These are phyloP conservation scores for Tricholoma sp. DNA, from an alignment of 768 basidiomycete species.

Conservation along the genomic window DNA sequence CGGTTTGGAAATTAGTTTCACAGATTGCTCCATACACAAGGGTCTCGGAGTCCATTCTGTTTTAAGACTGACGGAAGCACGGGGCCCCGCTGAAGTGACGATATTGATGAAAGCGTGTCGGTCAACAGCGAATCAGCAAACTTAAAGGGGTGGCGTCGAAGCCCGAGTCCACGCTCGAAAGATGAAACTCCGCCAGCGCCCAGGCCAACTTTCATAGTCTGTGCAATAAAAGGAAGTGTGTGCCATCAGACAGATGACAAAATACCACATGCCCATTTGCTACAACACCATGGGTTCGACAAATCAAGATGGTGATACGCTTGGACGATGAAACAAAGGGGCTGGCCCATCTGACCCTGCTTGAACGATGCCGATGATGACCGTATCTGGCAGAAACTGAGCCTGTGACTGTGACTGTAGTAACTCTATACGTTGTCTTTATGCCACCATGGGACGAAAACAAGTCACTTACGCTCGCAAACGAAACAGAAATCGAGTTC, in stretches of 20 bases:
- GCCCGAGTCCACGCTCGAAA: neutral
- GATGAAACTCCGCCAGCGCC: neutral
- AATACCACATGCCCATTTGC: neutral
- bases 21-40: neutral
- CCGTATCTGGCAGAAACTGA: too few relatives aligned
- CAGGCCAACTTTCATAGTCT: too few relatives aligned
- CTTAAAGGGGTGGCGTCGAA: neutral
- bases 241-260: too few relatives aligned
- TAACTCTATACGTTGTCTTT: too few relatives aligned
- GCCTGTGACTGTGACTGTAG: too few relatives aligned
- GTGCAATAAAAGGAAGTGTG: too few relatives aligned
- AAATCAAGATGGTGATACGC: too few relatives aligned
- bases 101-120: neutral
- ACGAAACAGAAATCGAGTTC: slow-evolving; percentile 3
- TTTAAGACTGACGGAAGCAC: neutral
- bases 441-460: slow-evolving; percentile 15
- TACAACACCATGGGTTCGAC: neutral
- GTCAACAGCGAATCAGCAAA: neutral
- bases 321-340: too few relatives aligned
- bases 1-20: too few relatives aligned
- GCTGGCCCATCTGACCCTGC: too few relatives aligned
- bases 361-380: too few relatives aligned
- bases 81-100: neutral
- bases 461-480: slow-evolving; percentile 17
- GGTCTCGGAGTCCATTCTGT: neutral